Conservation (phyloP, 23 red algal genomes). For the Gracilaria domingensis region DNA sequence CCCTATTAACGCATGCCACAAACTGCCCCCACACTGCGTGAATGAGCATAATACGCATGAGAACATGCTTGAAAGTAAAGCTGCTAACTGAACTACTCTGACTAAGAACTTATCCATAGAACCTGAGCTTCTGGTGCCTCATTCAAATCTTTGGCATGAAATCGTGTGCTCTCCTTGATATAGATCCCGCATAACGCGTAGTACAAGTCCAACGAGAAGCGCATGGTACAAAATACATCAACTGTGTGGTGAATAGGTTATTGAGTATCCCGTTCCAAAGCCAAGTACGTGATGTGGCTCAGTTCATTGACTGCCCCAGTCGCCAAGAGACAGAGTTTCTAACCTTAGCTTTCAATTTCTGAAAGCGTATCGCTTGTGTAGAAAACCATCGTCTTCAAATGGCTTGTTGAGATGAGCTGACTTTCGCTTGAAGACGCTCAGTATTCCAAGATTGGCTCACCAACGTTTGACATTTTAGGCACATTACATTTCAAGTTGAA, state of each 20-base stretch:
- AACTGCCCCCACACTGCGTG: background rate
- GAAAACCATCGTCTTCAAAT: background rate
- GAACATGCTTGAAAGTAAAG: background rate
- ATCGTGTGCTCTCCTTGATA: background rate
- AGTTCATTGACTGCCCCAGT: background rate
- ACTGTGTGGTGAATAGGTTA: background rate
- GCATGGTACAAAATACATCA: background rate
- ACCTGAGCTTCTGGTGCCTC: background rate
- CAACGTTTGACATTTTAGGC: slow-evolving; percentile 71
- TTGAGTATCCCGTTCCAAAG: background rate
- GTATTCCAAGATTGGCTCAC: slow-evolving; percentile 91
- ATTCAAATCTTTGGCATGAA: background rate
- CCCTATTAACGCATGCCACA: background rate
- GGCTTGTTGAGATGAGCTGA: background rate
- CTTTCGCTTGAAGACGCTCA: background rate
- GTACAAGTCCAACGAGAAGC: background rate
- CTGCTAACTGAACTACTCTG: slow-evolving; percentile 7
- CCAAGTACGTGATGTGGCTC: background rate
- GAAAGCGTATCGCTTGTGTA: background rate
- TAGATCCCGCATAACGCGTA: background rate
- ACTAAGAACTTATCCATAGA: background rate
- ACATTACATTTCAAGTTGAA: slow-evolving; percentile 92
- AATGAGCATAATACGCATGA: background rate
- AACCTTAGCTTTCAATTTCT: background rate
- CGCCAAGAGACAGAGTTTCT: background rate